These are phyloP conservation scores for Tetratostichococcus sp. DNA, from an alignment of 139 green algal genomes.

Conservation along the genomic window DNA sequence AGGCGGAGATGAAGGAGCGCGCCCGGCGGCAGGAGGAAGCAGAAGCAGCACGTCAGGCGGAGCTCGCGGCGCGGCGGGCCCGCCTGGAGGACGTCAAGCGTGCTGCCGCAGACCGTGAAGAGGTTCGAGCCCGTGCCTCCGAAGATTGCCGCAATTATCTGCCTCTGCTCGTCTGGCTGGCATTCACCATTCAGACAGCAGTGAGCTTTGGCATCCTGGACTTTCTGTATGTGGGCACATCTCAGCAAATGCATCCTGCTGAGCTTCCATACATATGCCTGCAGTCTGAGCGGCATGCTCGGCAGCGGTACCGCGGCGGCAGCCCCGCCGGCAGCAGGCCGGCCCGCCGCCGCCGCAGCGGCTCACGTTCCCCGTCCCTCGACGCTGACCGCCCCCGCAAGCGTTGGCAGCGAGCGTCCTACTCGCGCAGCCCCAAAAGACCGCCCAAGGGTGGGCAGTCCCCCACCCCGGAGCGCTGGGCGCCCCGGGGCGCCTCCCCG, in stretches of 20 bases:
- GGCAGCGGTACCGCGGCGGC: neutral
- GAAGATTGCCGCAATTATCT: too few species aligned
- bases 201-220: too few species aligned
- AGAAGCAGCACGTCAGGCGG: conserved; percentile 14
- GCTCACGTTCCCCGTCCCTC: neutral
- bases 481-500: too few species aligned
- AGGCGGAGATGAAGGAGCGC: conserved; percentile 28
- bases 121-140: neutral
- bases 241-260: too few species aligned
- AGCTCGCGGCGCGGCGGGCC: neutral
- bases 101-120: neutral
- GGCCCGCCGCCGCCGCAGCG: too few species aligned
- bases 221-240: too few species aligned
- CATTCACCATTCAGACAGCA: too few species aligned
- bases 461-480: neutral
- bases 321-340: too few species aligned
- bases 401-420: neutral
- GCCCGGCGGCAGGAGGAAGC: conserved; percentile 20
- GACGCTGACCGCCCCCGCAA: neutral
- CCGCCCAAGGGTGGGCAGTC: neutral
- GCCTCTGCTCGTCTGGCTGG: too few species aligned
- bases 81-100: neutral
- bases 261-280: neutral
- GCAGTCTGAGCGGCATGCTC: neutral
- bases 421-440: too few species aligned